Evolutionary conservation across 2,329 filamentous ascomycete genomes (phyloP), one percentile per base, ranked within the genome.

Genomic region (Fusarium nematophilum): DNA sequence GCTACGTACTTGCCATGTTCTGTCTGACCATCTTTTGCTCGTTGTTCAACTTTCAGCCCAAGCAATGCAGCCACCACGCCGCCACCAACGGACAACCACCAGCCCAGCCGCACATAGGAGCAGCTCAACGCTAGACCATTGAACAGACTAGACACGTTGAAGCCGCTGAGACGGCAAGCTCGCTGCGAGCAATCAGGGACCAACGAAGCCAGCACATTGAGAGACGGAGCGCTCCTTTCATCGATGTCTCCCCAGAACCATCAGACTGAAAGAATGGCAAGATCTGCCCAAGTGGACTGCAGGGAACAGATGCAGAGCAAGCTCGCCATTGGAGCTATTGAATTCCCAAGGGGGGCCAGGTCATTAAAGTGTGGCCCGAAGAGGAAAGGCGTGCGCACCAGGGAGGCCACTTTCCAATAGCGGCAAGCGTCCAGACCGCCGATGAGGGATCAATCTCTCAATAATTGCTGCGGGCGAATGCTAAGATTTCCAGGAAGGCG

Each of bases 281-380:
- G 27, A 44, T 39, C 40, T 6, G 48, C n/a, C 14, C 50, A 49
- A 61, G 50, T 51, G 49, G 45, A 30, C 48, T 57, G 46, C 59
- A 60, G 43, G 36, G 49, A 47, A 56, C 25, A 34, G 29, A 39
- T 23, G 30, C 47, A 43, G 47, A 34, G 36, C 42, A 53, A 55
- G 59, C 47, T 59, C 25, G 48, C 42, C 34, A 62, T 62, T 63
- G 59, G 59, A 30, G 51, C 56, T 64, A 64, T 64, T 46, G 36
- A 53, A 34, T 46, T 31, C 31, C 56, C 36, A 59, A 40, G 50
- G 39, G 49, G 43, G 58, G 58, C 60, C 33, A 53, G 29, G 46
- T 64, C 47, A 64, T 61, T 64, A 53, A 64, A 62, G 56, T 53
- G 15, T 15, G 48, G 25, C 61, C 47, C 29, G 38, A 64, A 58